phyloP scores from a whole-genome alignment of 352 stramenopile species.

The Pythium periplocum region DNA sequence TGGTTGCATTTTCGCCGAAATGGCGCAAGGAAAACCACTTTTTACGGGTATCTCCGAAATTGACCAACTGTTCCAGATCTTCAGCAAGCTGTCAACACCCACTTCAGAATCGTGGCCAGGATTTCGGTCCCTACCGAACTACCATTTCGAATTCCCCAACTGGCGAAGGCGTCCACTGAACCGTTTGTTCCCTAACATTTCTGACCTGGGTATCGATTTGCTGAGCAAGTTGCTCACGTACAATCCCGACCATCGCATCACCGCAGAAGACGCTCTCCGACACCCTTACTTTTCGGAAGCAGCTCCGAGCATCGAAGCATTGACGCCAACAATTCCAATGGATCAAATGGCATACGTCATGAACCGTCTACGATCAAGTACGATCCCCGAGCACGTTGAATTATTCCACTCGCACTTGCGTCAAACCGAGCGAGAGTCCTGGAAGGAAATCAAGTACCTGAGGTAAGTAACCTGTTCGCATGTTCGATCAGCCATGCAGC shows the following conservation, averaged over 20 bases:
- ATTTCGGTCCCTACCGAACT: conserved; percentile 96
- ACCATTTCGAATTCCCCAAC: conserved; percentile 88
- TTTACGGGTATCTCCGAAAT: conserved; percentile 83
- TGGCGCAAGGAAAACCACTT: conserved; percentile 84
- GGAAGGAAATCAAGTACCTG: conserved; percentile 85
- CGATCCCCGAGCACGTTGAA: conserved; percentile 67
- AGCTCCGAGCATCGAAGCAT: conserved; percentile 26
- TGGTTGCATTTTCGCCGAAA: conserved; percentile 98
- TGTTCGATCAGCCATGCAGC: not conserved
- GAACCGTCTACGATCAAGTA: conserved; percentile 31
- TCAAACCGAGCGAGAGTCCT: conserved; percentile 73
- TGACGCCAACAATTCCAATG: conserved; percentile 74
- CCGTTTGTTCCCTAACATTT: conserved; percentile 67
- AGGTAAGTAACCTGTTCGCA: conserved; percentile 31
- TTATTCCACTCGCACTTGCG: conserved; percentile 79
- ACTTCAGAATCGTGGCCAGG: conserved; percentile 95
- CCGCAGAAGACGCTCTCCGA: conserved; percentile 72
- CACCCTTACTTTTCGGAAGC: conserved; percentile 76
- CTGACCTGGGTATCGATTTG: conserved; percentile 62
- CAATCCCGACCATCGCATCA: conserved; percentile 79
- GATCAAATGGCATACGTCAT: conserved; percentile 71
- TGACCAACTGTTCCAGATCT: conserved; percentile 85
- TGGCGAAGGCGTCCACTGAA: conserved; percentile 67
- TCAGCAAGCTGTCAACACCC: conserved; percentile 95
- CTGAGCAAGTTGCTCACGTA: conserved; percentile 75